Base-by-base conservation (phyloP, 1,284 basidiomycete species). In the Puccinia hordei region DNA sequence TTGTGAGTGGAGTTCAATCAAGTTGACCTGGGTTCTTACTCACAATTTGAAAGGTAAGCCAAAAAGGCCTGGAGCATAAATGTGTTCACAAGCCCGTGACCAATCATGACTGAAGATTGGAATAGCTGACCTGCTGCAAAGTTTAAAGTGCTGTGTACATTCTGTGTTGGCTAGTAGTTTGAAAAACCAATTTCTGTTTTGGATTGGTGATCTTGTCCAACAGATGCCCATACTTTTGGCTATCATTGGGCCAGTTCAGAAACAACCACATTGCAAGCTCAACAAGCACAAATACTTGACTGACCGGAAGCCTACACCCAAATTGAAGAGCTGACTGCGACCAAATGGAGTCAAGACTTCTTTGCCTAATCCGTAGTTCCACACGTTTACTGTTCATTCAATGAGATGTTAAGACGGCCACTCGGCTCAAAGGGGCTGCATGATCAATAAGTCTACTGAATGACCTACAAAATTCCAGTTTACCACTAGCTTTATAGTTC, bases 281-380 rank as follows among this genome's bases (percentile, higher is more conserved):
- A 44, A 2, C 44, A 30, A 55, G 57, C 38, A 12, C n/a, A 57
- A 38, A 63, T n/a, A 2, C 24, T 38, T n/a, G n/a, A 53, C 78
- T 73, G 49, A 80, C 78, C 78, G 71, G 35, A 81, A 81, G 6
- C 79, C 79, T 27, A 81, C 79, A 12, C 79, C 79, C n/a, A 81
- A 71, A 38, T 81, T 66, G 30, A 81, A 86, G 13, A 86, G 85
- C 84, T 88, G 87, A 73, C 85, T 84, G 22, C 87, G 82, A 12
- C 88, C 88, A 73, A 88, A 87, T 0, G 88, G 88, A 2, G 87
- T 87, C 33, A 89, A 84, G 15, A 88, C 82, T 82, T 88, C 88
- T 0, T 86, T 85, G 24, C 88, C 88, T 8, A 89, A 53, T 35
- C n/a, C 46, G 55, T 81, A 81, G 1, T 59, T 57, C 79, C 79